Conservation (phyloP, 2,329 filamentous ascomycete genomes). For the Phaeophleospora eucalypticola region DNA sequence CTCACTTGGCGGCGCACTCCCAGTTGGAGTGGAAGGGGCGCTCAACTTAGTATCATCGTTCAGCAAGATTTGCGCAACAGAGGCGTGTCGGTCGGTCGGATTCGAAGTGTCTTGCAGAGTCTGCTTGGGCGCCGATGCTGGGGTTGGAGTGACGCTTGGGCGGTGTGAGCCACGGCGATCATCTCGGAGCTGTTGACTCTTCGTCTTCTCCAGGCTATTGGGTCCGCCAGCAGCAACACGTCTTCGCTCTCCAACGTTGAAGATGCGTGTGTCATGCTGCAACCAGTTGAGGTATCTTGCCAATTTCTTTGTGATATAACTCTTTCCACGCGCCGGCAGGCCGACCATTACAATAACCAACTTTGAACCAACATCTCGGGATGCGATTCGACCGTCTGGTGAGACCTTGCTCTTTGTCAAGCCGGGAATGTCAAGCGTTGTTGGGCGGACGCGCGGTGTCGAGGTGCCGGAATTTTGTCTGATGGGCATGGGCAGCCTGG, state of each 20-base stretch:
- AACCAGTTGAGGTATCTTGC: constrained; percentile 95
- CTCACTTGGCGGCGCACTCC: no score
- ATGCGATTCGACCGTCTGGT: constrained; percentile 88
- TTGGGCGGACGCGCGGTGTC: constrained; percentile 81
- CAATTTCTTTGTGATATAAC: constrained; percentile 98
- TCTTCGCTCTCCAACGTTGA: constrained; percentile 92
- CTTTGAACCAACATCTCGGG: constrained; percentile 92
- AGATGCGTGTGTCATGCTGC: constrained; percentile 91
- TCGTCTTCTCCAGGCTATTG: constrained; percentile 31
- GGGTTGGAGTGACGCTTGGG: constrained; percentile 19
- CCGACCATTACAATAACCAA: constrained; percentile 98
- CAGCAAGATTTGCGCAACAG: constrained; percentile 55
- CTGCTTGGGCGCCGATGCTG: constrained; percentile 11
- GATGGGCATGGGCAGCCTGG: constrained; percentile 55
- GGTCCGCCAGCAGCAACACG: constrained; percentile 68
- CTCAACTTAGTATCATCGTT: constrained; percentile 50
- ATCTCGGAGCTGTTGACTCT: constrained; percentile 16
- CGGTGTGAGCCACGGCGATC: constrained; percentile 19
- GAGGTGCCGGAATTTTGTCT: constrained; percentile 70
- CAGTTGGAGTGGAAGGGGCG: constrained; percentile 30
- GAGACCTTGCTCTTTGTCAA: constrained; percentile 94
- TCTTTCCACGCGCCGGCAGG: constrained; percentile 90
- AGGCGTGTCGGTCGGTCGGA: constrained; percentile 18
- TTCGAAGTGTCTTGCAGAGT: constrained; percentile 8
- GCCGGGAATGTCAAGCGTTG: constrained; percentile 93